Evolutionary conservation across 768 basidiomycete species (phyloP).

Genomic region (Tephrocybe sp.): DNA sequence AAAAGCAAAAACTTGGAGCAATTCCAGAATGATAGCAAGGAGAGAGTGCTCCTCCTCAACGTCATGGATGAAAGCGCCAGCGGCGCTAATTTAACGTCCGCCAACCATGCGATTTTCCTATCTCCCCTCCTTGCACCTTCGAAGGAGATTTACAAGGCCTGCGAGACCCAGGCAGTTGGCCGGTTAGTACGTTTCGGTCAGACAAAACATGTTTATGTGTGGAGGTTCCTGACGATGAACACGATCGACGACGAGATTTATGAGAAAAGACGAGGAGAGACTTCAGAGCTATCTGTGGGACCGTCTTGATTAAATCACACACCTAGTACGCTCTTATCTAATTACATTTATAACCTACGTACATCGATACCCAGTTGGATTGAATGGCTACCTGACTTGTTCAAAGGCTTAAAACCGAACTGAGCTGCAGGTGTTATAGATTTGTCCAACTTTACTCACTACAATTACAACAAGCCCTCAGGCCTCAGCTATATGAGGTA

Average conservation of each 20-base stretch:
- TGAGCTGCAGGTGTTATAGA: not conserved
- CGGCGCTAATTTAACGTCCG: slow-evolving; percentile 88
- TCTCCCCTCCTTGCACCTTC: slow-evolving; percentile 84
- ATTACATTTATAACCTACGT: slow-evolving; percentile 6
- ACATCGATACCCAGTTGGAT: not conserved
- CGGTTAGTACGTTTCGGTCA: slow-evolving; percentile 85
- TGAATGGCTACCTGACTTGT: not conserved
- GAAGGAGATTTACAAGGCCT: slow-evolving; percentile 83
- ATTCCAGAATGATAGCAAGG: slow-evolving; percentile 81
- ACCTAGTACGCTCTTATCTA: slow-evolving; percentile 4
- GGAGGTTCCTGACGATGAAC: slow-evolving; percentile 80
- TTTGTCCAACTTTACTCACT: slow-evolving; percentile 7
- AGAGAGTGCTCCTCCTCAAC: slow-evolving; percentile 82
- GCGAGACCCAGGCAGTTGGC: slow-evolving; percentile 82
- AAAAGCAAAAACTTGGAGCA: slow-evolving; percentile 82
- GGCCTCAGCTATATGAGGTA: no score
- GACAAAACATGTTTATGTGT: slow-evolving; percentile 75
- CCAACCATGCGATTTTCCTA: slow-evolving; percentile 94
- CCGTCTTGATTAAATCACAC: slow-evolving; percentile 10
- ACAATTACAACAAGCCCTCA: slow-evolving; percentile 11
- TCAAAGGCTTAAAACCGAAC: no score
- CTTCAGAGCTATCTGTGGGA: slow-evolving; percentile 3
- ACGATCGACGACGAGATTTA: slow-evolving; percentile 91
- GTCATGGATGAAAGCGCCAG: slow-evolving; percentile 97
- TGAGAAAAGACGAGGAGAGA: slow-evolving; percentile 45